A percentile compares a stretch with the other conserved stretches of the same genome.
phyloP scores from a whole-genome alignment of 257 asterid species.

The Cynanchum wilfordii region DNA sequence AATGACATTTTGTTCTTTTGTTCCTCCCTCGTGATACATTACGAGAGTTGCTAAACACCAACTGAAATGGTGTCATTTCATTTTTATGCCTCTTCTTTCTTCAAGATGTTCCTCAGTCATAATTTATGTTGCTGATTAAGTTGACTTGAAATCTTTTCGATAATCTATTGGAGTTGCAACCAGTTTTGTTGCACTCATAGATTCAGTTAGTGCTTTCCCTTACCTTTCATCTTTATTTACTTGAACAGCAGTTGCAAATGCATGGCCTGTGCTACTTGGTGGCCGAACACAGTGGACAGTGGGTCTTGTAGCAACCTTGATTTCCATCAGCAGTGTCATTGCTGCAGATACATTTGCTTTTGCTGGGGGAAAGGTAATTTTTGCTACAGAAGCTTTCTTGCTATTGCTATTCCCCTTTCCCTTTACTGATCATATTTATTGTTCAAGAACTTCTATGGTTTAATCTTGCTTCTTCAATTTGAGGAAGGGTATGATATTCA shows the following conservation, averaged over 20 bases:
- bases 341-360: constrained; percentile 99
- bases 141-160: neutral
- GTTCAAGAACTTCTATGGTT: neutral
- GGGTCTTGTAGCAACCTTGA: constrained; percentile 94
- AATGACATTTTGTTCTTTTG: neutral
- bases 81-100: neutral
- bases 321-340: constrained; percentile 79
- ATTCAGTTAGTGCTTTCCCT: constrained; percentile 3
- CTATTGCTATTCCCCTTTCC: neutral
- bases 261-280: constrained; percentile 90
- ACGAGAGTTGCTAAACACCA: neutral
- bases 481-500: neutral
- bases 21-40: neutral
- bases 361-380: constrained; percentile 80
- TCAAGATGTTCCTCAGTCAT: neutral
- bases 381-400: constrained; percentile 2
- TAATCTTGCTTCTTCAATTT: neutral
- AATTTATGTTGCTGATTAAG: neutral
- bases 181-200: constrained; percentile 1
- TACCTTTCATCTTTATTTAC: constrained; percentile 6
- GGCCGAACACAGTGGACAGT: constrained; percentile 93
- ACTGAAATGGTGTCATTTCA: neutral
- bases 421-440: neutral
- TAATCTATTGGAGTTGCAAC: neutral
- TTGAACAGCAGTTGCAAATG: constrained; percentile 53